Conservation (phyloP, 1,284 basidiomycete genomes). For the Ganoderma multipileum region DNA sequence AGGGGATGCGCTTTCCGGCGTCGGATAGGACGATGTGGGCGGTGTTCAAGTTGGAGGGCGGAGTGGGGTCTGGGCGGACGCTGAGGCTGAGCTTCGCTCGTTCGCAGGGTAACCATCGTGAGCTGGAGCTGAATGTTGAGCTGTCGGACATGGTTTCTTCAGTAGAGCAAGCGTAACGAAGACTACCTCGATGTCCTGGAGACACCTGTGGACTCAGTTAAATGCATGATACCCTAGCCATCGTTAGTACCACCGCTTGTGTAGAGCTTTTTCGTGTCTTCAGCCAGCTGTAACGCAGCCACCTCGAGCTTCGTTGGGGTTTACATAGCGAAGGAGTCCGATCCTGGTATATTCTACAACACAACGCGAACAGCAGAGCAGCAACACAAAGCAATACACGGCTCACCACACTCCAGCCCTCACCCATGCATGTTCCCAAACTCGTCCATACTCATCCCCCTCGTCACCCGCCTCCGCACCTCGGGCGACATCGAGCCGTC, state of each 20-base stretch:
- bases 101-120: neutral
- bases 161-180: neutral
- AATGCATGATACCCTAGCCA: too few species aligned
- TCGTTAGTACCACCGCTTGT: neutral
- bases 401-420: constrained; percentile 14
- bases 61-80: neutral
- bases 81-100: neutral
- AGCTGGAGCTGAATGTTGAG: neutral
- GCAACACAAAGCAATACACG: neutral
- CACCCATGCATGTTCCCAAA: constrained; percentile 35
- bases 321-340: neutral
- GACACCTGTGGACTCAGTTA: too few species aligned
- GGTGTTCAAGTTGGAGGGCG: neutral
- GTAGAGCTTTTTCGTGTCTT: neutral
- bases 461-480: constrained; percentile 32
- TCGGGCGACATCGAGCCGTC: constrained; percentile 33
- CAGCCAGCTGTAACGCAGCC: neutral
- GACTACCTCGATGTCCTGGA: too few species aligned
- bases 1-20: constrained; percentile 1
- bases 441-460: constrained; percentile 36
- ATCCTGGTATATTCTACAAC: constrained; percentile 3
- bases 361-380: neutral
- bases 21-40: constrained; percentile 1
- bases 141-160: neutral
- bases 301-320: neutral